Evolutionary conservation across 1,284 basidiomycete genomes (phyloP), one percentile per base, ranked within the genome.

Genomic region (Pisolithus thermaeus): DNA sequence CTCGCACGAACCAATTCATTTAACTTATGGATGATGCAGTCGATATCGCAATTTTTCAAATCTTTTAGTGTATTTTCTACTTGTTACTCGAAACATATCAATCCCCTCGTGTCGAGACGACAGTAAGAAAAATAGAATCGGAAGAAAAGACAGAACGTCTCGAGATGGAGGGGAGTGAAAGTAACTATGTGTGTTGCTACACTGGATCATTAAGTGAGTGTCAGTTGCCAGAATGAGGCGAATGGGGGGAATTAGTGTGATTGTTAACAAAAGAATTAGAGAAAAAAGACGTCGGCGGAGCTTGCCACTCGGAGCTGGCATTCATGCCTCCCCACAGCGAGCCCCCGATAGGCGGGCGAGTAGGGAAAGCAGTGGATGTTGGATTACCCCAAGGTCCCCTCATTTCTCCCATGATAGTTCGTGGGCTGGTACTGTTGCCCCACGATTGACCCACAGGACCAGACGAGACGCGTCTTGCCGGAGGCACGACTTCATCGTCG

Each of bases 401-500:
- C 53, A 61, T 49, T n/a, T 64, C 68, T 39, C 53, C 58, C 49
- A 53, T 50, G 27, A 55, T 54, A 23, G 58, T 52, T 3, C 75
- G 71, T 16, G 80, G 77, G 52, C 73, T 78, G 25, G 74, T 59
- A 28, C 70, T 56, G 35, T 53, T 67, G 6, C 70, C 69, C 77
- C 78, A 78, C 1, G 67, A 73, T 51, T 73, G 73, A n/a, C 74
- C 73, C 9, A 74, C 69, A 11, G 68, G 65, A 27, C 72, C 69
- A 36, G 76, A 71, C 35, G 67, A 59, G 56, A 68, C 67, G 18
- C 72, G 65, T 38, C 80, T 68, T 39, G 79, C 70, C 4, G 73
- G 70, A 12, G 74, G 73, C 14, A 89, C 76, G n/a, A 89, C 83
- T 59, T 89, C 87, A 62, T 90, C 87, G 56, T 87, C 87, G 52